Evolutionary conservation across 257 asterid genomes (phyloP), one percentile per base, ranked within the genome.

Genomic region (Ligustrum vulgare): DNA sequence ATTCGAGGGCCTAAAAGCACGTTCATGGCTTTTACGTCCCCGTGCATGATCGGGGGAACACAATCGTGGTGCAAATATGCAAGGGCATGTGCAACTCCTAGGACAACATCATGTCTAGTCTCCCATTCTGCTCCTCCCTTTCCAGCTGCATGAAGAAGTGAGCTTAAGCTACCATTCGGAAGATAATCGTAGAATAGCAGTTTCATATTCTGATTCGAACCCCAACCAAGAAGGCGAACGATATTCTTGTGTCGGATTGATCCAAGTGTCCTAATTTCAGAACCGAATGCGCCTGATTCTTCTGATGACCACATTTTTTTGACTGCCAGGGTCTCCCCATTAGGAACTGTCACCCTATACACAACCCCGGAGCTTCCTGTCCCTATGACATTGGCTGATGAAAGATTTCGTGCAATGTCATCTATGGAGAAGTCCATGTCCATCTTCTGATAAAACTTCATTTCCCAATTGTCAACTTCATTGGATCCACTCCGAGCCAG

Each of bases 281-380:
- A 83, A 28, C 74, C 64, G 68, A 86, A 86, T 18, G 85, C 86
- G 15, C 83, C 86, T 77, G 83, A 81, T 81, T 70, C 88, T 62
- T 86, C 88, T 16, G 88, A 72, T 35, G 90, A 83, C 90, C 90
- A 86, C 88, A 86, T 83, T 69, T 86, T 86, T 81, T 86, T 86
- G 72, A 86, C 82, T 12, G 90, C 90, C 41, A 86, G 68, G 37
- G 78, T 75, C 20, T 70, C 86, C 70, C 90, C 90, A 51, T 51
- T 81, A 8, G 91, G 93, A 22, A 82, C 84, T 49, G 81, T 88
- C 43, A 94, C 97, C 82, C 84, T 82, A 67, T 92, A 94, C 37
- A 94, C 99, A 6, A 94, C 99, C 15, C 98, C 99, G 0, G 99
- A 94, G 91, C 99, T 91, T 35, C 99, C 99, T 0, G 99, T 93